Evolutionary conservation across 116 monocot species (phyloP), one percentile per base, ranked within the genome.

Genomic region (Papilionanthe hybrid): DNA sequence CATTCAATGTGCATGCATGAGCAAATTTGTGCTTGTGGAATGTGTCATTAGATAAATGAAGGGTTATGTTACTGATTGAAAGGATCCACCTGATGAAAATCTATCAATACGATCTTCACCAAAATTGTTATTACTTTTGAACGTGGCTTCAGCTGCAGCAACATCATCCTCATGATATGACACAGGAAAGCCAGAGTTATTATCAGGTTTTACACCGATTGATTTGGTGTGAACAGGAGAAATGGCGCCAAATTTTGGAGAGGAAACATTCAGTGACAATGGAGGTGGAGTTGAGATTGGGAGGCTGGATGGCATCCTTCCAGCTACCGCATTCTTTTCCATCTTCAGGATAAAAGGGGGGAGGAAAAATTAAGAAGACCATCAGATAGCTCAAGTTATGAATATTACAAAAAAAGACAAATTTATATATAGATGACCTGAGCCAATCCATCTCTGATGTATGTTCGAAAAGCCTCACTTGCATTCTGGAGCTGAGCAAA

Each of bases 401-500:
- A 12, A 13, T 50, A 49, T 50, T 4, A 42, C 17, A 50, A 11
- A 44, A 63, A 65, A 10, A 25, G 28, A n/a, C 1, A 37, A 37
- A 15, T n/a, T 47, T 0, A 47, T 12, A 47, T 12, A 20, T 75
- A 49, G 55, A 75, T 73, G 75, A 91, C 99, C 93, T 99, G 95
- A 0, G 95, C 90, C 43, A 99, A 76, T 23, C 99, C 99, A 81
- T 99, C 99, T 85, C 95, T 89, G 77, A 99, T 99, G 79, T 99
- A 99, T 49, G 95, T 93, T 65, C 95, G 90, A 81, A 99, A 99
- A 66, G 99, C 99, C 58, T 99, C 99, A 81, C 99, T 99, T 29
- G 99, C 99, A 90, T 99, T 99, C 60, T 99, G 94, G 37, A 99
- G 94, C 82, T 99, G 99, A 58, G 95, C 69, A 86, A 99, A 99